Percentiles rank a stretch among this genome's conserved stretches.
These are phyloP conservation scores for Corinectria fuckeliana DNA, from an alignment of 2,329 filamentous ascomycete genomes.

Conservation along the genomic window DNA sequence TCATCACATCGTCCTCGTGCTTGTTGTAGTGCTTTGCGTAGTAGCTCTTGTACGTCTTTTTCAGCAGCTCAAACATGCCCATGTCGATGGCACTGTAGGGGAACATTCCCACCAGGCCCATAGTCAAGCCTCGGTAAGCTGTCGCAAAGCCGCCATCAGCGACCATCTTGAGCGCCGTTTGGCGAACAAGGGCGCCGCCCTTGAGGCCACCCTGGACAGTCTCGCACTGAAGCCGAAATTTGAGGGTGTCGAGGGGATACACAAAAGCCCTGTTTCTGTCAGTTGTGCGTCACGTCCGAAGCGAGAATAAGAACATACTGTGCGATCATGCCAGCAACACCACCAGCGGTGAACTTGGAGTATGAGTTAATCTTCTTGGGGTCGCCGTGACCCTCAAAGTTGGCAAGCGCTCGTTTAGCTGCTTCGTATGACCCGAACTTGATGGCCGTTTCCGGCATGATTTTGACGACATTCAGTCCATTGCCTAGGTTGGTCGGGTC, in stretches of 20 bases:
- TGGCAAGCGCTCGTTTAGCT: conserved; percentile 85
- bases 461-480: conserved; percentile 94
- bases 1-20: conserved; percentile 82
- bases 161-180: conserved; percentile 89
- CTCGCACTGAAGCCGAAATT: conserved; percentile 89
- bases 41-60: conserved; percentile 72
- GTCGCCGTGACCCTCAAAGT: conserved; percentile 86
- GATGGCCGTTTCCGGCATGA: conserved; percentile 98
- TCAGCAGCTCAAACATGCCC: conserved; percentile 92
- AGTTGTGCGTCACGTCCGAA: neutral
- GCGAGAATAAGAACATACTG: conserved; percentile 65
- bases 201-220: conserved; percentile 84
- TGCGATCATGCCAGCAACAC: conserved; percentile 90
- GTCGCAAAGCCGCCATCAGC: conserved; percentile 73
- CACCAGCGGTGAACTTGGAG: conserved; percentile 91
- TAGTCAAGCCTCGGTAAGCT: conserved; percentile 91
- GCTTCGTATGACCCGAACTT: conserved; percentile 98
- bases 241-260: conserved; percentile 90
- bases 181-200: conserved; percentile 81
- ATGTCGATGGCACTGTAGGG: conserved; percentile 97
- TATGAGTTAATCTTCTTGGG: conserved; percentile 78
- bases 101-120: conserved; percentile 96
- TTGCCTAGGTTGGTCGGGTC: conserved; percentile 69
- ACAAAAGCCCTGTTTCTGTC: conserved; percentile 72
- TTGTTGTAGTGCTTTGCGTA: conserved; percentile 73